These are phyloP conservation scores for Arthrobotrys conoides DNA, from an alignment of 2,329 filamentous ascomycete species.

Conservation along the genomic window DNA sequence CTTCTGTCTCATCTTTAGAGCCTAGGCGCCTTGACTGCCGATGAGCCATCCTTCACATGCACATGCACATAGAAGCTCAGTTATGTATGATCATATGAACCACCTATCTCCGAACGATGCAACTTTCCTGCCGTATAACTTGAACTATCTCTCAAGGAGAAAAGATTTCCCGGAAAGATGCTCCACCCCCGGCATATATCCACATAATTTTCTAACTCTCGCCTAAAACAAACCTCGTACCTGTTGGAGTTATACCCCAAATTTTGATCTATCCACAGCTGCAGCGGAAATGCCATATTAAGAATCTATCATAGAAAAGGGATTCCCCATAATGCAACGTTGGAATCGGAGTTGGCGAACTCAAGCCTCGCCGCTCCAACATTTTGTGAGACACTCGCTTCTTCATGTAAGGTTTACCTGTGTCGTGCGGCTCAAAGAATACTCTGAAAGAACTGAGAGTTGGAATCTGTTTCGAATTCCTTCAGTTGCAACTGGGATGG, in stretches of 20 bases:
- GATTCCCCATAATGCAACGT: background rate
- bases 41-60: no score
- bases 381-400: slow-evolving; percentile 5
- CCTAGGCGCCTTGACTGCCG: no score
- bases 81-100: no score
- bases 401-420: background rate
- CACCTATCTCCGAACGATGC: background rate
- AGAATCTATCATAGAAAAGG: background rate
- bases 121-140: background rate
- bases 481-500: background rate
- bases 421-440: background rate
- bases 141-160: background rate
- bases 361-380: slow-evolving; percentile 4
- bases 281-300: background rate
- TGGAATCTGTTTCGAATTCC: background rate
- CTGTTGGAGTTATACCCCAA: no score
- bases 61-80: background rate
- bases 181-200: background rate
- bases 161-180: background rate
- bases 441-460: background rate
- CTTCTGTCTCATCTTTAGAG: no score
- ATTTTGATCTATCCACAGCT: background rate
- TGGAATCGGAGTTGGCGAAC: background rate
- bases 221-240: no score
- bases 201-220: no score